Base-by-base conservation (phyloP, 768 basidiomycete genomes). In the Russula olivacea region DNA sequence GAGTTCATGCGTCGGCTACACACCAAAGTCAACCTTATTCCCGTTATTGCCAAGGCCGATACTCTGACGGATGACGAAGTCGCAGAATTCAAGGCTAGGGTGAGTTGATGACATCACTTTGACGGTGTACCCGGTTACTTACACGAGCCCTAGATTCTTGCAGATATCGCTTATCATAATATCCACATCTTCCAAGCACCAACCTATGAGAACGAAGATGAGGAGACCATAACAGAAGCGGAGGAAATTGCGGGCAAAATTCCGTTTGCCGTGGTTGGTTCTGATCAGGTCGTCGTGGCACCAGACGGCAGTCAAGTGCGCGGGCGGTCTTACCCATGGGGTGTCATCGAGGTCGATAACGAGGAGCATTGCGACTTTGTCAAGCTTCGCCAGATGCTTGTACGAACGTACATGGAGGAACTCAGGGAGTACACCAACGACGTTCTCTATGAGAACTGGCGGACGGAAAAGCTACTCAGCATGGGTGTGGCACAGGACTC, bases 331-430 rank as follows among this genome's bases (percentile, higher is more conserved):
- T 99, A 99, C 74, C 97, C 97, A 11, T 99, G 97, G 97, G 97
- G 97, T 74, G 88, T 95, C 55, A 93, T 98, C 68, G 97, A 99
- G 74, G 97, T 99, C 28, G 97, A 99, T 79, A 98, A 99, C 71
- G 97, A 98, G 73, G 91, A 93, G 19, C 97, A 99, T 73, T 99
- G 97, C 69, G 97, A 99, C 75, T 99, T 99, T 73, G 96, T 98
- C 76, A 98, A 98, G 77, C 89, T 99, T 65, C 89, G 97, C 57
- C 97, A 98, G 76, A 98, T 99, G 97, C 89, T 99, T 41, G 89
- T 99, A 69, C 84, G 97, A 61, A 98, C 96, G 11, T 97, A 98
- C 74, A 99, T 99, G 97, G 97, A 99, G 74, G 97, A 99, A 74
- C 81, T 99, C 68, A 81, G 96, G 71, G 97, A 98, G 77, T 91